These are phyloP conservation scores for Eucalyptus erythrocorys DNA, from an alignment of 345 rosid species.

Conservation along the genomic window DNA sequence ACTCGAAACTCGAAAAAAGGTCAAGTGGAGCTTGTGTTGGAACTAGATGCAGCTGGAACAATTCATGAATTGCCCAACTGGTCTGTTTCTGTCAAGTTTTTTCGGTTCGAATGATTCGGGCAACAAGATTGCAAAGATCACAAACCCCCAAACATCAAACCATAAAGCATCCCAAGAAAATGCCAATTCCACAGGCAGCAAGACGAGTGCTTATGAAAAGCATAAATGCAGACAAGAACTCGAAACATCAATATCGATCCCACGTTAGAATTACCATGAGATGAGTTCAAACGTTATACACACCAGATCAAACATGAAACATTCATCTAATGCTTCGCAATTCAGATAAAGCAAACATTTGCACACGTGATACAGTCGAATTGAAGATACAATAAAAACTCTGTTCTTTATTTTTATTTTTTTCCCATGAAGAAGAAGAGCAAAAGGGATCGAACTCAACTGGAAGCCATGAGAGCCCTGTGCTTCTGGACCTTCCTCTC, in stretches of 20 bases:
- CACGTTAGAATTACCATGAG: not conserved
- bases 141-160: not conserved
- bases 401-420: not conserved
- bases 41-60: not conserved
- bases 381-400: not conserved
- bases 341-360: not conserved
- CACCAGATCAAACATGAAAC: not conserved
- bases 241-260: not conserved
- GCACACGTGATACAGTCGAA: not conserved
- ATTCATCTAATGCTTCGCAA: not conserved
- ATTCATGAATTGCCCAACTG: not conserved
- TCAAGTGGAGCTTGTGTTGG: not conserved
- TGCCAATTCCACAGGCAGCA: not conserved
- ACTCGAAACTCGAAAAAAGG: not conserved
- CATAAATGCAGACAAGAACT: not conserved
- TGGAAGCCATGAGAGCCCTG: not conserved
- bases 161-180: not conserved
- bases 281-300: not conserved
- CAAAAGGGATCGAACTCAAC: not conserved
- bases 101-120: not conserved
- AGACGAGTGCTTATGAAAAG: not conserved
- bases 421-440: not conserved
- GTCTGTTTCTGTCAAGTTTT: not conserved
- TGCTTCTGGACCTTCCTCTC: slow-evolving; percentile 35
- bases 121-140: not conserved